Evolutionary conservation across 495 filamentous ascomycete genomes (phyloP).

Genomic region (Pyrenopolyporus hunteri): DNA sequence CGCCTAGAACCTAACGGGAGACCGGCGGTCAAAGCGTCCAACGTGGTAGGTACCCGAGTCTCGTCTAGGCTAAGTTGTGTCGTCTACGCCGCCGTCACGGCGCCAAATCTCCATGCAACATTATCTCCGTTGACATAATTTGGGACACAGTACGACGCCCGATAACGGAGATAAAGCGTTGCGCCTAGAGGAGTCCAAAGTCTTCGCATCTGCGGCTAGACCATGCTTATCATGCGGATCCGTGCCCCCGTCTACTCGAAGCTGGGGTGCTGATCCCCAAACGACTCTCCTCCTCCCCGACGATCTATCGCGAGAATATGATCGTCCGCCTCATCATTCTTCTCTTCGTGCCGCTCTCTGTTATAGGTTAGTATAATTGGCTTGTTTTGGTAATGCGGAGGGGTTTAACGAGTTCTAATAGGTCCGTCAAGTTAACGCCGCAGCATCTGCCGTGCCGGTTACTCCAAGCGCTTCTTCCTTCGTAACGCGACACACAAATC

Average conservation of each 20-base stretch:
- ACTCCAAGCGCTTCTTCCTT: slow-evolving; percentile 3
- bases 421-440: slow-evolving; percentile 6
- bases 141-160: slow-evolving; percentile 24
- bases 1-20: neutral
- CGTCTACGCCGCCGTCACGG: slow-evolving; percentile 9
- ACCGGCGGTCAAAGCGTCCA: slow-evolving; percentile 16
- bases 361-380: slow-evolving; percentile 22
- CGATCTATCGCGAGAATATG: slow-evolving; percentile 34
- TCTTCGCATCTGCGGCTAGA: slow-evolving; percentile 23
- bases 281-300: slow-evolving; percentile 28
- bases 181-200: slow-evolving; percentile 17
- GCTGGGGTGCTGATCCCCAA: slow-evolving; percentile 33
- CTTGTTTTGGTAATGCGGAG: slow-evolving; percentile 27
- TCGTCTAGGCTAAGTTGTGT: slow-evolving; percentile 4
- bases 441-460: slow-evolving; percentile 22
- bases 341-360: slow-evolving; percentile 2
- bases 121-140: slow-evolving; percentile 35
- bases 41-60: slow-evolving; percentile 19
- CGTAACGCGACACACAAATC: neutral
- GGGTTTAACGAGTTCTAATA: slow-evolving; percentile 26
- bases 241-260: neutral
- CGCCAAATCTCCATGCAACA: slow-evolving; percentile 18
- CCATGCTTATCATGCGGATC: slow-evolving; percentile 33
- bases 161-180: slow-evolving; percentile 41
- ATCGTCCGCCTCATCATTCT: slow-evolving; percentile 8